Percentiles rank a stretch among this genome's conserved stretches.
These are phyloP conservation scores for Gossypium schwendimanii DNA, from an alignment of 441 rosid genomes.

Conservation along the genomic window DNA sequence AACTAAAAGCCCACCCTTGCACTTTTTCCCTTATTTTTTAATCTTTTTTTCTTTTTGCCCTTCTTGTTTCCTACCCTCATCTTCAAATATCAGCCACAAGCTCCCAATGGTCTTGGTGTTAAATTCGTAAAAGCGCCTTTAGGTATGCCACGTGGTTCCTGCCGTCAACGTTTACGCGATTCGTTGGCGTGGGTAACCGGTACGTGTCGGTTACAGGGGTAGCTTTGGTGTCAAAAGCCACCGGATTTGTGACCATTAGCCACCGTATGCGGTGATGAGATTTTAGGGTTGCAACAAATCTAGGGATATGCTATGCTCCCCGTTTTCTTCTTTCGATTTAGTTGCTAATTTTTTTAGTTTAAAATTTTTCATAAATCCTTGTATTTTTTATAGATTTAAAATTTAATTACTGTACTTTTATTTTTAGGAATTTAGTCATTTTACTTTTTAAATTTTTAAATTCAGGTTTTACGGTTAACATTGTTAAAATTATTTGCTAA, in stretches of 20 bases:
- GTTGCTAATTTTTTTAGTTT: too few relatives aligned
- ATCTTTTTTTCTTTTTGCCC: not conserved
- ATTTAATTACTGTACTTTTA: too few relatives aligned
- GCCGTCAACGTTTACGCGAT: constrained; percentile 27
- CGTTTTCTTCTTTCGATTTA: too few relatives aligned
- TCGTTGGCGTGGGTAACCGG: constrained; percentile 17
- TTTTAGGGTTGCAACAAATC: not conserved
- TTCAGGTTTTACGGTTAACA: too few relatives aligned
- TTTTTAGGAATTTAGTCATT: too few relatives aligned
- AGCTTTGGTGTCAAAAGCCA: not conserved
- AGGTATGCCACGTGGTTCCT: constrained; percentile 29
- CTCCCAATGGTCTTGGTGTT: constrained; percentile 23
- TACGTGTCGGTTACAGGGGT: constrained; percentile 24
- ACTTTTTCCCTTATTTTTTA: constrained; percentile 33
- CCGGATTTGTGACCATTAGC: not conserved
- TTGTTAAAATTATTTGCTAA: too few relatives aligned
- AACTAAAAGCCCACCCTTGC: constrained; percentile 31
- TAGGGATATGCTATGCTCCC: not conserved
- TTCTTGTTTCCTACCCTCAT: not conserved
- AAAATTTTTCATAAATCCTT: too few relatives aligned
- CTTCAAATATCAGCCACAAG: constrained; percentile 59
- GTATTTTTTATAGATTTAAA: too few relatives aligned
- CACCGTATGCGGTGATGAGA: not conserved
- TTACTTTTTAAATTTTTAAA: too few relatives aligned
- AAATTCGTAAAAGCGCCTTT: constrained; percentile 40